Base-by-base conservation (phyloP, 768 basidiomycete genomes). In the Clitopilus passeckerianus region DNA sequence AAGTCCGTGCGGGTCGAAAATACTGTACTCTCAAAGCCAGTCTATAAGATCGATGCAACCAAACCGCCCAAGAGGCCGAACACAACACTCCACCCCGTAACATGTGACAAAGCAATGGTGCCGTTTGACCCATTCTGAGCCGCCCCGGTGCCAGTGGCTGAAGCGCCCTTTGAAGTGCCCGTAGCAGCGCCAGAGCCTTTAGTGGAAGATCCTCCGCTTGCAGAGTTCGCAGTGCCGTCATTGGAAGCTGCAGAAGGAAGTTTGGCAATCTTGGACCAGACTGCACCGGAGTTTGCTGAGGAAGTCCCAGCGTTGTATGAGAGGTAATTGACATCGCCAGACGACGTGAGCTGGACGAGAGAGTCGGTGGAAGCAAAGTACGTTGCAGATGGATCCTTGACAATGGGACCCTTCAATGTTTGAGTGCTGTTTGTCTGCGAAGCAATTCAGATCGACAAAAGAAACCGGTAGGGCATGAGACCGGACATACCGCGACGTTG, bases 271-370 rank as follows among this genome's bases (percentile, higher is more conserved):
- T 67, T 59, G 27, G 72, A 73, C 86, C 86, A 89, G 27, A 75
- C 64, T 4, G 82, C 79, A 23, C 66, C 66, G 2, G 77, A 65
- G 68, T 83, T 84, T 23, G 76, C 69, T 20, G 67, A 66, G 7
- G 72, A 67, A 59, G 78, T 72, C n/a, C 73, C 76, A 54, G 79
- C 71, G 60, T 70, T 78, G 73, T 82, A 89, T 0, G 85, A 79
- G 34, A 91, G 71, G 75, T 77, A 91, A 12, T 77, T 82, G 18
- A 91, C 76, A 1, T 75, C 72, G 53, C 89, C 89, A 1, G 74
- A 74, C 23, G 81, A 83, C 43, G 85, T 77, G 24, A 92, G 81
- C 69, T 92, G 90, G 15, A 92, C 80, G 50, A 92, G 78, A 0
- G 86, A 77, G 33, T 71, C 73, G 53, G 77, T 79, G 33, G 84